Conservation (phyloP, 2,329 filamentous ascomycete species). For the Microascus cirrosus region DNA sequence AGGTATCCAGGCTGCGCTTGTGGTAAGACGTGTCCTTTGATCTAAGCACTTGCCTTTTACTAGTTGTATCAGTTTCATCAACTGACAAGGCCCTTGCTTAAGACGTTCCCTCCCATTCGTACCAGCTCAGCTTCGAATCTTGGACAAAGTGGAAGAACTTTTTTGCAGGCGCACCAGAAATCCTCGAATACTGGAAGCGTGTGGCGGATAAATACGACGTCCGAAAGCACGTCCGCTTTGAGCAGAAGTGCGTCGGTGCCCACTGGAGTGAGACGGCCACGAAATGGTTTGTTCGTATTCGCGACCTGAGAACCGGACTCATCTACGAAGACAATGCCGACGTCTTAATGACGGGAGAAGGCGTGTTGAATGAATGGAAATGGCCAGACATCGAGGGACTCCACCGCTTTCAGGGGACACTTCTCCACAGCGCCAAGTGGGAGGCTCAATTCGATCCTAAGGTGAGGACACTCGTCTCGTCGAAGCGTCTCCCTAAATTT, state of each 20-base stretch:
- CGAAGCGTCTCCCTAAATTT: too few relatives aligned
- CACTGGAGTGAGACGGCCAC: slow-evolving; percentile 9
- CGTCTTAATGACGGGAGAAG: slow-evolving; percentile 51
- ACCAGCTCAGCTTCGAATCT: slow-evolving; percentile 56
- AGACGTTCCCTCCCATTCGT: slow-evolving; percentile 59
- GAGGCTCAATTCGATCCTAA: slow-evolving; percentile 33
- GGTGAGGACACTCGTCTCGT: neutral
- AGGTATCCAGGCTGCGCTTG: slow-evolving; percentile 43
- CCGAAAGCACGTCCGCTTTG: slow-evolving; percentile 11
- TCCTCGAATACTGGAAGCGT: slow-evolving; percentile 46
- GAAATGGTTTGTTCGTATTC: slow-evolving; percentile 25
- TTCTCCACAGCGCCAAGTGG: slow-evolving; percentile 55
- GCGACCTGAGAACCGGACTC: slow-evolving; percentile 24
- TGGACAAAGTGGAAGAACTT: slow-evolving; percentile 59
- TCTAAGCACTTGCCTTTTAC: neutral
- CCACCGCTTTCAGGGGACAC: slow-evolving; percentile 37
- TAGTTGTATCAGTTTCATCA: too few relatives aligned
- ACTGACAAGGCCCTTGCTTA: slow-evolving; percentile 27
- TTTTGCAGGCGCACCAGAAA: slow-evolving; percentile 56
- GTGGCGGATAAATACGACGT: slow-evolving; percentile 10
- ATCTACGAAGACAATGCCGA: slow-evolving; percentile 38
- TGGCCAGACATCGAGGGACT: slow-evolving; percentile 50
- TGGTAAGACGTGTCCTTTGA: slow-evolving; percentile 16
- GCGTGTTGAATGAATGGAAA: slow-evolving; percentile 55
- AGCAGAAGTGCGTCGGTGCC: slow-evolving; percentile 26